Base-by-base conservation (phyloP, 495 filamentous ascomycete species). In the Penicillium ucsense region DNA sequence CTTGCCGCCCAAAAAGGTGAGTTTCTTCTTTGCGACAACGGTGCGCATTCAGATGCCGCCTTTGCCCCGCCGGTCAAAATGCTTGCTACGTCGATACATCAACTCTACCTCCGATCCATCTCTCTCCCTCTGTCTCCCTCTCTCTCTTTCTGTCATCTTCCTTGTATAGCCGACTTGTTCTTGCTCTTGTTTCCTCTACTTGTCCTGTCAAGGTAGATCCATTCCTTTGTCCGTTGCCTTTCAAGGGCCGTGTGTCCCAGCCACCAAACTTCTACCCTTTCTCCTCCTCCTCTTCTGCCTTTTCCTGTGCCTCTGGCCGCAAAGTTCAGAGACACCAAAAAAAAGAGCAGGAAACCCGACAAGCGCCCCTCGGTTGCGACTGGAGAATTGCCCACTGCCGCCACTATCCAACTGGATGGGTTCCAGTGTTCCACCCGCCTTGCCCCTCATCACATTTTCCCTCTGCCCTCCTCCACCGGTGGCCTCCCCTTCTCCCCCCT, bases 1-100 rank as follows among this genome's bases (percentile, higher is more conserved):
- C 62, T 78, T 91, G 31, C 90, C 92, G 52, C 92, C 92, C 0
- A 97, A 95, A 69, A 96, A 95, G 82, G 92, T 98, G 56, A 63
- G 65, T 61, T 33, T 31, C 40, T 47, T 37, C 44, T 28, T 37
- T 46, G 31, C 20, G 6, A 20, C n/a, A 39, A 10, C 38, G 30
- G 51, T 45, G 33, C 32, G 41, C 49, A 28, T 33, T 46, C 20
- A 20, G 20, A 20, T 20, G 20, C 20, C 20, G 20, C 20, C 20
- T 20, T 20, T 20, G 20, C 20, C 20, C 20, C 20, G 20, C 20
- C 20, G 20, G 20, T 20, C 20, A 20, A 20, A 20, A 20, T 20
- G 20, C 20, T 20, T 20, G 20, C 20, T 20, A 20, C 20, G 20
- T 20, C 20, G 1, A 20, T 20, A 20, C 20, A 20, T 20, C 20